Percentiles rank a stretch among this genome's conserved stretches.
These are phyloP conservation scores for Aspergillus cavernicola DNA, from an alignment of 495 filamentous ascomycete genomes.

Conservation along the genomic window DNA sequence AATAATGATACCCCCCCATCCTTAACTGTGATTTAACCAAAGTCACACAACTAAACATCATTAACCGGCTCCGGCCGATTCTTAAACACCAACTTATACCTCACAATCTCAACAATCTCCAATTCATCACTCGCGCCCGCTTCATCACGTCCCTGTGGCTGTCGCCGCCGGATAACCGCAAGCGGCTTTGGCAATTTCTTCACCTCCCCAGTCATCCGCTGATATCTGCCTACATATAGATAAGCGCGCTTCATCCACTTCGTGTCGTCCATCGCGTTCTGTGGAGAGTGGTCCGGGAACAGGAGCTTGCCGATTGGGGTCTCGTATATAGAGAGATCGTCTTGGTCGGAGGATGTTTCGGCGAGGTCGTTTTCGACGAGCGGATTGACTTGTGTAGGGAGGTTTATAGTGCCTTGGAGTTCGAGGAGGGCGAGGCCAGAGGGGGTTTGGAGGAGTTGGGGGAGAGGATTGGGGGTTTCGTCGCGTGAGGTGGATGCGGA, in stretches of 20 bases:
- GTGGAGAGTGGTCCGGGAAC: constrained; percentile 68
- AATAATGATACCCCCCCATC: no score
- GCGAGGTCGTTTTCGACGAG: no score
- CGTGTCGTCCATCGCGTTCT: constrained; percentile 44
- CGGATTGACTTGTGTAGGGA: constrained; percentile 32
- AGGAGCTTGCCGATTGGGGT: constrained; percentile 68
- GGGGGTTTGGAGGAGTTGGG: constrained; percentile 80
- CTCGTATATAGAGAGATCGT: constrained; percentile 28
- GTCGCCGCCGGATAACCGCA: constrained; percentile 65
- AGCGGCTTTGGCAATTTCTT: constrained; percentile 77
- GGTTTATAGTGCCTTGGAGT: constrained; percentile 82
- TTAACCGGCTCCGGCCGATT: constrained; percentile 82
- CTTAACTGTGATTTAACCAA: no score
- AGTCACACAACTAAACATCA: constrained; percentile 22
- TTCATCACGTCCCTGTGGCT: constrained; percentile 13
- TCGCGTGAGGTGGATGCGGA: constrained; percentile 9
- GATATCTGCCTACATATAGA: constrained; percentile 83
- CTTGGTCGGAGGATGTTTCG: constrained; percentile 8
- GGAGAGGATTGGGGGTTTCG: constrained; percentile 58
- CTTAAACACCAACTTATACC: constrained; percentile 85
- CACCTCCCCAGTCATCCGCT: constrained; percentile 85
- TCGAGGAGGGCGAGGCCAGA: constrained; percentile 73
- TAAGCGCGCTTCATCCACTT: constrained; percentile 88
- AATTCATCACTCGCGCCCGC: constrained; percentile 42
- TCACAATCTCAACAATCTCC: constrained; percentile 81